Percentiles rank a stretch among this genome's conserved stretches.
These are phyloP conservation scores for Penicillium bovifimosum DNA, from an alignment of 495 filamentous ascomycete species.

Conservation along the genomic window DNA sequence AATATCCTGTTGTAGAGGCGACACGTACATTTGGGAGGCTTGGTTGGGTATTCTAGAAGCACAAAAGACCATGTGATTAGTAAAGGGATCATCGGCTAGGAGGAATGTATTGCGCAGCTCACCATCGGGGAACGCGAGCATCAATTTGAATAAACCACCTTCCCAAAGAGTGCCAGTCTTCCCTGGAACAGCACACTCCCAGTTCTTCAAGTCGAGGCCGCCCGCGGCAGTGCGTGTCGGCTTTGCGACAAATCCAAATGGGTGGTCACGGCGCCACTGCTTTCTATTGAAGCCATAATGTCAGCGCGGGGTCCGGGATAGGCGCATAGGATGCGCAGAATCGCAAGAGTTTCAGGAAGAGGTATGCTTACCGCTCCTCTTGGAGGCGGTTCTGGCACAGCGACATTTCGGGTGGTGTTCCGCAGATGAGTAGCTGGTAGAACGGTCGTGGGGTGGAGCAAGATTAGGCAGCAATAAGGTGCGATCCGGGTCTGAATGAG, in stretches of 20 bases:
- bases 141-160: conserved; percentile 90
- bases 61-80: conserved; percentile 11
- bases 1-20: background rate
- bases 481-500: background rate
- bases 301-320: conserved; percentile 12
- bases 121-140: conserved; percentile 93
- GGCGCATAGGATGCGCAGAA: background rate
- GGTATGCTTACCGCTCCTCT: conserved; percentile 70
- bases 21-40: conserved; percentile 90
- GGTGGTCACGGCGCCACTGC: conserved; percentile 94
- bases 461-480: background rate
- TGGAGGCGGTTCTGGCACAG: conserved; percentile 83
- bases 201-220: conserved; percentile 84
- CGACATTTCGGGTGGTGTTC: conserved; percentile 54
- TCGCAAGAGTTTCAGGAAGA: background rate
- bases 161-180: conserved; percentile 97
- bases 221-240: conserved; percentile 74
- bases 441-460: background rate
- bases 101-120: conserved; percentile 31
- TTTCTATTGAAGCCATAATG: conserved; percentile 52
- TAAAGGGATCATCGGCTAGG: conserved; percentile 5
- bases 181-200: conserved; percentile 94
- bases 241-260: conserved; percentile 94
- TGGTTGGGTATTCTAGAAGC: conserved; percentile 88
- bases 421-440: background rate